A percentile compares a stretch with the other conserved stretches of the same genome.
These are phyloP conservation scores for Pneumocystis jirovecii DNA, from an alignment of 1,139 yeast genomes.

Conservation along the genomic window DNA sequence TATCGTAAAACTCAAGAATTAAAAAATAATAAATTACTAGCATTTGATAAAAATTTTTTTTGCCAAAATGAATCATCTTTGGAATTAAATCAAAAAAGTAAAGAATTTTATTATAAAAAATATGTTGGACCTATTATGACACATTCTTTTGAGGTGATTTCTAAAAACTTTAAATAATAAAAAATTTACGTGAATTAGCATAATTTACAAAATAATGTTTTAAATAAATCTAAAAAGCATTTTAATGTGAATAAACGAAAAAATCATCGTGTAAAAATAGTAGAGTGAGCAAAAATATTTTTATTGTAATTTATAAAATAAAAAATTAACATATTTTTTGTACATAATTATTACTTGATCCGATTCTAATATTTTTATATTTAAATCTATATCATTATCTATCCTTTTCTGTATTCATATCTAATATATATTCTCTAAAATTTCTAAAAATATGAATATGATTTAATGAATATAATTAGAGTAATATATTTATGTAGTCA, in stretches of 20 bases:
- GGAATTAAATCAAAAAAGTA: slow-evolving; percentile 6
- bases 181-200: not conserved
- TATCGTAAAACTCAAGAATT: not conserved
- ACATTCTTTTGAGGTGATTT: not conserved
- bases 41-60: slow-evolving; percentile 7
- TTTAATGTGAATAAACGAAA: not conserved
- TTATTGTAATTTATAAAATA: not conserved
- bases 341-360: not conserved
- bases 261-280: not conserved
- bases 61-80: not conserved
- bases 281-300: not conserved
- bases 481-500: slow-evolving; percentile 4
- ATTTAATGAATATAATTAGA: not conserved
- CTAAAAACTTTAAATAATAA: not conserved
- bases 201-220: not conserved
- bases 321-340: not conserved
- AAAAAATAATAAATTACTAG: slow-evolving; percentile 1
- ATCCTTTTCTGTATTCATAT: too few species aligned
- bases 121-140: not conserved
- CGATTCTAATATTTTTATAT: too few species aligned
- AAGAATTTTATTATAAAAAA: slow-evolving; percentile 7
- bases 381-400: too few species aligned
- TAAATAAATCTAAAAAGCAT: not conserved
- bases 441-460: not conserved
- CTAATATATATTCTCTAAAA: too few species aligned